Base-by-base conservation (phyloP, 768 basidiomycete genomes). In the Grammothele lineata region DNA sequence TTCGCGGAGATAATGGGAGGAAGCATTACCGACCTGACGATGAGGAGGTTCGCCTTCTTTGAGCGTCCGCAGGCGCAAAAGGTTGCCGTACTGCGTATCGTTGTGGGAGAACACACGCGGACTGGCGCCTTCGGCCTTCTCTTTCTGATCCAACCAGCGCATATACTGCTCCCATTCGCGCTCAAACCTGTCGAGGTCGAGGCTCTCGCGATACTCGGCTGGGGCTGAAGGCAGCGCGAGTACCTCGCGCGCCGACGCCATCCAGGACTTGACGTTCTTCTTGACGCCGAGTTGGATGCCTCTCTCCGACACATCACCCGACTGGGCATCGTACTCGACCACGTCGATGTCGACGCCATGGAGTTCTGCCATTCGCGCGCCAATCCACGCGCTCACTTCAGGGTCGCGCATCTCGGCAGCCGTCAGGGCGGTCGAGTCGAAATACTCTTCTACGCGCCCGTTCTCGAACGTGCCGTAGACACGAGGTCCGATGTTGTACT, bases 401-500 rank as follows among this genome's bases (percentile, higher is more conserved):
- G 81, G 78, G 56, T 92, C 80, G 39, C 91, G 78, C 52, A 99
- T 73, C 60, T 96, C 91, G 34, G 75, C 64, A 11, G 88, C 73
- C 1, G 81, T 84, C 37, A 98, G 72, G 2, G 92, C 85, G 26
- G 81, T 75, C 14, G 92, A 92, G 51, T 93, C 81, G 63, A 97
- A 97, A 67, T 90, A 96, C 66, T 99, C 87, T 68, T 98, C 96
- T 37, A 98, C 71, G 19, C 96, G 84, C 27, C 96, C 96, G 64
- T 98, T 99, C 55, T 81, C 77, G 66, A 98, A 98, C 1, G 94
- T 97, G 37, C 96, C 96, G 62, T 89, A 92, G 21, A 99, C 81
- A 54, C 82, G 78, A 22, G 96, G 93, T 11, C 93, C 95, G 40
- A 99, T 87, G 55, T 77, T 77, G 67, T 93, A 97, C 49, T 73